Evolutionary conservation across 768 basidiomycete species (phyloP).

Genomic region (Hericium coralloides): DNA sequence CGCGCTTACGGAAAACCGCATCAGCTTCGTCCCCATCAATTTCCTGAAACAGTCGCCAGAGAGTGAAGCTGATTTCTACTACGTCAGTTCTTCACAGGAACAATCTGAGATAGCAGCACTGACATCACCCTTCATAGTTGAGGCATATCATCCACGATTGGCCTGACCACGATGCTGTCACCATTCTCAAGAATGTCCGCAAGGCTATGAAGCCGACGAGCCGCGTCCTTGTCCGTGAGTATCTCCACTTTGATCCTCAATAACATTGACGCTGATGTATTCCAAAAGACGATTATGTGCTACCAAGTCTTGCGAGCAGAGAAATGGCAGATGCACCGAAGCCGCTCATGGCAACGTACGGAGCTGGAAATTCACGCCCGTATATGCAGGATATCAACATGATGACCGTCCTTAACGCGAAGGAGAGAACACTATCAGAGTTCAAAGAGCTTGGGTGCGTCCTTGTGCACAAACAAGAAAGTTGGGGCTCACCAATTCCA

Average conservation of each 20-base stretch:
- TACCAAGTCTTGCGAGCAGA: not conserved
- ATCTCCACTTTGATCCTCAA: not conserved
- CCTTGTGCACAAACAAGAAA: too few relatives aligned
- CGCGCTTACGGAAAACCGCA: constrained; percentile 25
- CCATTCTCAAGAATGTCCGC: constrained; percentile 29
- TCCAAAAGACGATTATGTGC: not conserved
- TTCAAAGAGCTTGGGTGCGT: constrained; percentile 27
- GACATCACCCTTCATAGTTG: constrained; percentile 17
- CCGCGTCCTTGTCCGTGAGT: constrained; percentile 30
- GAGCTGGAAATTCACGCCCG: constrained; percentile 28
- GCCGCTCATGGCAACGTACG: constrained; percentile 40
- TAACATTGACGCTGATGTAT: not conserved
- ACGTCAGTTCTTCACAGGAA: constrained; percentile 19
- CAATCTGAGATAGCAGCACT: not conserved
- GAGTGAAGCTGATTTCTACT: constrained; percentile 30
- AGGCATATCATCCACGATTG: constrained; percentile 34
- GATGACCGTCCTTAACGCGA: constrained; percentile 32
- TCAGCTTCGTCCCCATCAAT: constrained; percentile 30
- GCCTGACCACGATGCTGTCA: constrained; percentile 27
- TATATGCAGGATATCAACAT: constrained; percentile 40
- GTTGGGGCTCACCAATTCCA: not conserved
- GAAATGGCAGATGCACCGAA: constrained; percentile 25
- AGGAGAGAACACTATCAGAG: constrained; percentile 34
- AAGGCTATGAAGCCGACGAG: constrained; percentile 27
- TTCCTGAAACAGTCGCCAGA: constrained; percentile 31